phyloP scores from a whole-genome alignment of 805 yeast genomes.

The Helenozyma rhizophorensis region DNA sequence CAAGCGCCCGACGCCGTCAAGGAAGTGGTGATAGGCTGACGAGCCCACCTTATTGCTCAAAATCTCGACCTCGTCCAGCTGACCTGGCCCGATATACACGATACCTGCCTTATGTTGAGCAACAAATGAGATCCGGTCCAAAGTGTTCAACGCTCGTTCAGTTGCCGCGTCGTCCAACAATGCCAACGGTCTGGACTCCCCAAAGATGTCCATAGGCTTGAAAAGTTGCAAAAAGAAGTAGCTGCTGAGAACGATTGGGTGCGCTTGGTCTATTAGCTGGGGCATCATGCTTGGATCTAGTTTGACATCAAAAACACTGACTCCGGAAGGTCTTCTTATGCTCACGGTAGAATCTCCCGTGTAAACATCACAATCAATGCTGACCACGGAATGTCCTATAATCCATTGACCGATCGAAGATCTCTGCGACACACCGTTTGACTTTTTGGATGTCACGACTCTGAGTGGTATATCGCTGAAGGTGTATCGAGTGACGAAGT shows the following conservation, averaged over 20 bases:
- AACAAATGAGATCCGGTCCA: conserved; percentile 75
- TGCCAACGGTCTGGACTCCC: conserved; percentile 42
- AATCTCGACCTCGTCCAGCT: conserved; percentile 58
- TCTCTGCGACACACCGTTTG: too few relatives aligned
- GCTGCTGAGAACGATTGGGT: conserved; percentile 26
- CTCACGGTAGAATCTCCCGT: conserved; percentile 51
- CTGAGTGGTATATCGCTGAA: conserved; percentile 58
- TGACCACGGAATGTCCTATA: conserved; percentile 51
- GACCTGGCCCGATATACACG: conserved; percentile 68
- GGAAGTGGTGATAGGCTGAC: conserved; percentile 52
- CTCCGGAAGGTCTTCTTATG: conserved; percentile 66
- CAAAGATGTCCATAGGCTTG: conserved; percentile 35
- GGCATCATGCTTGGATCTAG: conserved; percentile 29
- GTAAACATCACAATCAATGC: conserved; percentile 48
- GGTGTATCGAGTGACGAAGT: conserved; percentile 63
- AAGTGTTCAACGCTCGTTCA: conserved; percentile 48
- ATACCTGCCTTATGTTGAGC: conserved; percentile 78
- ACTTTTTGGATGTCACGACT: conserved; percentile 19
- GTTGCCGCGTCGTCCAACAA: conserved; percentile 45
- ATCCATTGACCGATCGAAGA: conserved; percentile 47
- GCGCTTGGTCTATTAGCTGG: conserved; percentile 8
- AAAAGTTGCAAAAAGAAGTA: conserved; percentile 49
- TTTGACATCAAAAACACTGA: conserved; percentile 41
- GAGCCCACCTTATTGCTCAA: conserved; percentile 66
- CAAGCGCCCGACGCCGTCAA: conserved; percentile 55